Percentiles rank a stretch among this genome's conserved stretches.
Evolutionary conservation across 2,329 filamentous ascomycete species (phyloP).

Genomic region (Penicillium sp.): DNA sequence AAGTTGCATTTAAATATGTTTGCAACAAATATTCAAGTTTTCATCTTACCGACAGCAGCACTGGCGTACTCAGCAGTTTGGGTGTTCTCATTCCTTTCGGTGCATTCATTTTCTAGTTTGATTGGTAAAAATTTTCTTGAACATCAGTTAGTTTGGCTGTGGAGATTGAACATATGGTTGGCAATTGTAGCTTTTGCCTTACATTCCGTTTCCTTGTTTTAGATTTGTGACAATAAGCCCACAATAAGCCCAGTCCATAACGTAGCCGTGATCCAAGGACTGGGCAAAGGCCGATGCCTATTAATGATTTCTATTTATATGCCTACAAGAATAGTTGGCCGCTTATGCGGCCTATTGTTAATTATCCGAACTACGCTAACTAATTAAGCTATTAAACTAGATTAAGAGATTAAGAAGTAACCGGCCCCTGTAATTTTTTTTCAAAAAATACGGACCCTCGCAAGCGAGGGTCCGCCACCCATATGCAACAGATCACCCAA

Average conservation of each 20-base stretch:
- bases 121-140: slow-evolving; percentile 6
- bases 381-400: no score
- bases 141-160: slow-evolving; percentile 1
- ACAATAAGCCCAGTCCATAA: neutral
- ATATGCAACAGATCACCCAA: no score
- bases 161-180: slow-evolving; percentile 12
- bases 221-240: neutral
- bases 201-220: neutral
- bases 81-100: slow-evolving; percentile 12
- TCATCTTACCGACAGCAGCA: slow-evolving; percentile 10
- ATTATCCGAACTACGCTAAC: no score
- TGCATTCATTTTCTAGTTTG: slow-evolving; percentile 15
- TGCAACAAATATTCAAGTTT: neutral
- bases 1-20: slow-evolving; percentile 11
- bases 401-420: no score
- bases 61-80: slow-evolving; percentile 23
- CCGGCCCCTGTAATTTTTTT: no score
- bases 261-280: no score
- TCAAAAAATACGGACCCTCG: no score
- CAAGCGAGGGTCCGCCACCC: no score
- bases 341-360: no score
- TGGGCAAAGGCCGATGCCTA: neutral
- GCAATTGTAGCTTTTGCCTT: neutral
- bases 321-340: no score
- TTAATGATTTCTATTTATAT: neutral